Conservation (phyloP, 164 flowering plant genomes). For the Vitis cinerea region DNA sequence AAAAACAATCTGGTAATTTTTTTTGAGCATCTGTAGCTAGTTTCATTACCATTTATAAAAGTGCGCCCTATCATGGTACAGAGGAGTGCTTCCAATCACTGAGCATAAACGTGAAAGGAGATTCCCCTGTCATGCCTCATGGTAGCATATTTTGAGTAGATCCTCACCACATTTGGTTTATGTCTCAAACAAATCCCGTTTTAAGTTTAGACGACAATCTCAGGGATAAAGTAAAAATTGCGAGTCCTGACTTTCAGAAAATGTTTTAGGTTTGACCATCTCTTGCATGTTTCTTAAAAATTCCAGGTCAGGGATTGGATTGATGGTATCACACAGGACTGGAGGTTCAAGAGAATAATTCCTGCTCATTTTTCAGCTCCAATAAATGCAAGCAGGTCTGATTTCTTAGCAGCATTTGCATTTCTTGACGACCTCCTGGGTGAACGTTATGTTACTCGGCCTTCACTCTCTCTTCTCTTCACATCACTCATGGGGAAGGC, state of each 20-base stretch:
- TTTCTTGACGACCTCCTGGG: slow-evolving; percentile 90
- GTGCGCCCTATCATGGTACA: no score
- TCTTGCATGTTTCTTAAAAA: not conserved
- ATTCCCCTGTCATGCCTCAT: no score
- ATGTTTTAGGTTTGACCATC: not conserved
- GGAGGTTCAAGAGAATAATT: slow-evolving; percentile 89
- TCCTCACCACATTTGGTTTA: no score
- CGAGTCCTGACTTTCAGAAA: not conserved
- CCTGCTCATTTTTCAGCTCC: slow-evolving; percentile 97
- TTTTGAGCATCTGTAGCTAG: not conserved
- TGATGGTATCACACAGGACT: slow-evolving; percentile 67
- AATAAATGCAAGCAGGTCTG: slow-evolving; percentile 74
- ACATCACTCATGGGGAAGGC: slow-evolving; percentile 85
- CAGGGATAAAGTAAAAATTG: no score
- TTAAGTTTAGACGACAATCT: no score
- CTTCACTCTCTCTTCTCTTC: slow-evolving; percentile 73
- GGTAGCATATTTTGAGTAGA: no score
- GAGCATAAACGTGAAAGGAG: no score
- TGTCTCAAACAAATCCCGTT: no score
- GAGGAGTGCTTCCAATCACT: no score
- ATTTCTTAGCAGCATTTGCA: slow-evolving; percentile 83
- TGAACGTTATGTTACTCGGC: slow-evolving; percentile 63
- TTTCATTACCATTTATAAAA: no score
- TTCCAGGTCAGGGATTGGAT: slow-evolving; percentile 88
- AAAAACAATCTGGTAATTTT: not conserved